Conservation (phyloP, 345 rosid species). For the Jatropha curcas region DNA sequence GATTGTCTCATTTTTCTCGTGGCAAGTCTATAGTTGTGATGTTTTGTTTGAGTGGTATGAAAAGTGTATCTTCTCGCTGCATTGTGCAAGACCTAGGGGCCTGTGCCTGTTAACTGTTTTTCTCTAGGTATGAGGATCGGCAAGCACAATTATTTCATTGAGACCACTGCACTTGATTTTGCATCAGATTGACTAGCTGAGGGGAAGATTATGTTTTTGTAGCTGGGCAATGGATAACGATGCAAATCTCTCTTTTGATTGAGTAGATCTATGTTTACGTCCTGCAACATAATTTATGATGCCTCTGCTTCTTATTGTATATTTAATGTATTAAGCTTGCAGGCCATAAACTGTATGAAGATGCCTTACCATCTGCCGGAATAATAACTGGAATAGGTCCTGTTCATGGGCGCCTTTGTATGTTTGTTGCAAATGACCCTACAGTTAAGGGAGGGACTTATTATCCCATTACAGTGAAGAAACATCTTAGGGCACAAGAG, state of each 20-base stretch:
- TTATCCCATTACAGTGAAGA: conserved; percentile 91
- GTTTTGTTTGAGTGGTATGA: not conserved
- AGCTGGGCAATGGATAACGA: not conserved
- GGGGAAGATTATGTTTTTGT: not conserved
- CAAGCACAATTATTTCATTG: not conserved
- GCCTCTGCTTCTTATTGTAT: conserved; percentile 38
- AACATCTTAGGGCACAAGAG: conserved; percentile 96
- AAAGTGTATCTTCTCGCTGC: not conserved
- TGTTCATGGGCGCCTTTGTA: conserved; percentile 87
- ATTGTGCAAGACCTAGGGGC: not conserved
- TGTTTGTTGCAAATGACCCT: conserved; percentile 96
- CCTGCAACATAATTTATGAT: not conserved
- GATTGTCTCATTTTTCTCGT: not conserved
- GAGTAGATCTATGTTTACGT: not conserved
- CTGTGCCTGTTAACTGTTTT: not conserved
- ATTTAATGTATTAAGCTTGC: conserved; percentile 72
- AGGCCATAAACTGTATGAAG: conserved; percentile 86
- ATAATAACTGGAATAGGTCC: conserved; percentile 91
- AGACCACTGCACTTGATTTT: not conserved
- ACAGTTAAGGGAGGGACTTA: conserved; percentile 98
- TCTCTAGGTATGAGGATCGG: not conserved
- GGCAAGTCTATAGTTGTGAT: not conserved
- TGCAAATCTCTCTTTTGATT: not conserved
- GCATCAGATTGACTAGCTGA: not conserved
- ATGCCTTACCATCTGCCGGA: conserved; percentile 81